Conservation (phyloP, 352 stramenopile genomes). For the Phytophthora hybrid region DNA sequence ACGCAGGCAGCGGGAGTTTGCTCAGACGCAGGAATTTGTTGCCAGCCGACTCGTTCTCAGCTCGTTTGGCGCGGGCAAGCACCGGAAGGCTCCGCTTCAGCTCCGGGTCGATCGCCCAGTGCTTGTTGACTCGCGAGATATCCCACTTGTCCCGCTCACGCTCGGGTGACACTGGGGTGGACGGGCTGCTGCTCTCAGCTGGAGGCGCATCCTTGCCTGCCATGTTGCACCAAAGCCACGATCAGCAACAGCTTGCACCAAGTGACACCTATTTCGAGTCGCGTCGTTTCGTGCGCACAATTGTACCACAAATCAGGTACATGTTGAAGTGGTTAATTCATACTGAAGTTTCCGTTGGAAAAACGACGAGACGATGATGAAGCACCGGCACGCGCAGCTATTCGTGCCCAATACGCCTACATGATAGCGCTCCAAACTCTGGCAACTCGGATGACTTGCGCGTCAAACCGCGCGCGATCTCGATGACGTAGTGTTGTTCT, state of each 20-base stretch:
- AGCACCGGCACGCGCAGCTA: background rate
- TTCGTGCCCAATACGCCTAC: background rate
- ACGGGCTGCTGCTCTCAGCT: conserved; percentile 7
- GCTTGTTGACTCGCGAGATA: conserved; percentile 76
- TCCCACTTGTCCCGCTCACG: conserved; percentile 51
- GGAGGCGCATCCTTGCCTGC: conserved; percentile 20
- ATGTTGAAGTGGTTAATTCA: conserved; percentile 24
- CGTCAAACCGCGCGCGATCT: conserved; percentile 1
- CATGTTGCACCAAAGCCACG: conserved; percentile 16
- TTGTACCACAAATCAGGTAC: conserved; percentile 20
- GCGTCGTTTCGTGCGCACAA: conserved; percentile 31
- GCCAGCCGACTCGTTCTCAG: conserved; percentile 52
- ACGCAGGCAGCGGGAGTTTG: conserved; percentile 55
- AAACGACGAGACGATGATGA: background rate
- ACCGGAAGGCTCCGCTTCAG: conserved; percentile 62
- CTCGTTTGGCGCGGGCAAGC: conserved; percentile 62
- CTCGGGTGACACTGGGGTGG: conserved; percentile 1
- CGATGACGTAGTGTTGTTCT: background rate
- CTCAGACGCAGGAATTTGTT: conserved; percentile 76
- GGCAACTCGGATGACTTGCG: background rate
- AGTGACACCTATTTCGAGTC: conserved; percentile 26
- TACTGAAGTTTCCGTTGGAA: background rate
- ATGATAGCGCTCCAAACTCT: background rate
- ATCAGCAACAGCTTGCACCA: background rate
- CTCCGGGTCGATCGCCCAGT: conserved; percentile 78